Evolutionary conservation across 2,329 filamentous ascomycete species (phyloP), one percentile per base, ranked within the genome.

Genomic region (Tolypocladium pustulatum): DNA sequence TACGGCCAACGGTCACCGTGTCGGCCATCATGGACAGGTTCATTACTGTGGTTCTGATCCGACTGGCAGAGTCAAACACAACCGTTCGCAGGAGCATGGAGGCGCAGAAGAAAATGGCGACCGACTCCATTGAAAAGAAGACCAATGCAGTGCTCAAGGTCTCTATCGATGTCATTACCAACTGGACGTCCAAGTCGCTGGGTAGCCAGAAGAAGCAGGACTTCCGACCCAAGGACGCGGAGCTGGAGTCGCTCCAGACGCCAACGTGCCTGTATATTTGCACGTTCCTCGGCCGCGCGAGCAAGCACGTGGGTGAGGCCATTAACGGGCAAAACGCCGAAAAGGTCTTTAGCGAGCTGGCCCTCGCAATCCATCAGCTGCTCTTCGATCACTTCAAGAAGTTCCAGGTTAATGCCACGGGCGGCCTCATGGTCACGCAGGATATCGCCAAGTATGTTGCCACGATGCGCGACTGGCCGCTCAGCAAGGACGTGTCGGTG

Each of bases 401-500:
- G 68, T 99, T 96, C 76, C 85, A 88, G 61, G 91, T 99, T 64
- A 96, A 91, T 65, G 90, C 92, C 46, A 92, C 93, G 0, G 94
- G 94, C 61, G 94, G 91, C 2, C 83, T 99, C 54, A 94, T 97
- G 83, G 90, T 97, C 32, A 93, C 89, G 40, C 96, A 97, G 75
- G 94, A 99, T 70, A 92, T 97, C 71, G 90, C 91, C 40, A 91
- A 91, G 69, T 99, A 99, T 72, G 89, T 90, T 10, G 88, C 92
- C 61, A 84, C 96, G 13, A 80, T 99, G 63, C 86, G 90, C 62
- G 86, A 86, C 38, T 97, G 91, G 91, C 83, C 88, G 34, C 78
- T 92, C 46, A 80, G 82, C 57, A 86, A 86, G 65, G 84, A 89
- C 46, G 84, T 86, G 55, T 81, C 83, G 65, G 80, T 81, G 30